Evolutionary conservation across 192 early-diverging fungal species (phyloP).

Genomic region (Spinellus fusiger): DNA sequence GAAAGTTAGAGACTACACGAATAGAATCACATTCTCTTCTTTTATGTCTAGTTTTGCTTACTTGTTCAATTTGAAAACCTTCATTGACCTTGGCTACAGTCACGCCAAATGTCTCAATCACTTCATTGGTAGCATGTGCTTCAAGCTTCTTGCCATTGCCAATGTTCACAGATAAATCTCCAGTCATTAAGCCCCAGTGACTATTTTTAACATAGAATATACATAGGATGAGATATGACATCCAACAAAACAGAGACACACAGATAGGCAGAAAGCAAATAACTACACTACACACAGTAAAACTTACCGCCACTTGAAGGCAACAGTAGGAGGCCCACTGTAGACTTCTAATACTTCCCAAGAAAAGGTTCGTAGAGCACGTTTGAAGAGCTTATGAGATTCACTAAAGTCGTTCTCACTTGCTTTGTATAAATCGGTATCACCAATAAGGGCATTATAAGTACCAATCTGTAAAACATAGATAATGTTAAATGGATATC

Average conservation of each 20-base stretch:
- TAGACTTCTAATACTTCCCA: conserved; percentile 42
- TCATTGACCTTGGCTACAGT: conserved; percentile 38
- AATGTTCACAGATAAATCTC: conserved; percentile 28
- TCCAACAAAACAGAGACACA: no score
- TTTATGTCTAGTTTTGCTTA: conserved; percentile 11
- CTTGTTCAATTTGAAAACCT: conserved; percentile 35
- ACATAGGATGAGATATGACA: not conserved
- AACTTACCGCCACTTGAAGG: conserved; percentile 39
- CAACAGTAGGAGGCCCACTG: conserved; percentile 39
- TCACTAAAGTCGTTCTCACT: conserved; percentile 37
- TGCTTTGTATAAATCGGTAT: conserved; percentile 37
- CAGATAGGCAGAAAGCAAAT: not conserved
- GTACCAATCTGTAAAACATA: conserved; percentile 28
- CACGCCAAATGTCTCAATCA: conserved; percentile 30
- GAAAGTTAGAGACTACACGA: not conserved
- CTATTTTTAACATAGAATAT: not conserved
- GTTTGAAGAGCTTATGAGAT: conserved; percentile 40
- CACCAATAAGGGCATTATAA: conserved; percentile 42
- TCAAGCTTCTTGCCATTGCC: conserved; percentile 34
- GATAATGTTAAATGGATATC: not conserved
- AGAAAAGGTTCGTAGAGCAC: conserved; percentile 30
- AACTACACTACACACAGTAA: no score
- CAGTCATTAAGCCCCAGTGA: conserved; percentile 37
- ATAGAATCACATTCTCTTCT: not conserved
- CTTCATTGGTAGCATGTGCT: conserved; percentile 34